Evolutionary conservation across 495 filamentous ascomycete genomes (phyloP), one percentile per base, ranked within the genome.

Genomic region (Antarctomyces pellizariae): DNA sequence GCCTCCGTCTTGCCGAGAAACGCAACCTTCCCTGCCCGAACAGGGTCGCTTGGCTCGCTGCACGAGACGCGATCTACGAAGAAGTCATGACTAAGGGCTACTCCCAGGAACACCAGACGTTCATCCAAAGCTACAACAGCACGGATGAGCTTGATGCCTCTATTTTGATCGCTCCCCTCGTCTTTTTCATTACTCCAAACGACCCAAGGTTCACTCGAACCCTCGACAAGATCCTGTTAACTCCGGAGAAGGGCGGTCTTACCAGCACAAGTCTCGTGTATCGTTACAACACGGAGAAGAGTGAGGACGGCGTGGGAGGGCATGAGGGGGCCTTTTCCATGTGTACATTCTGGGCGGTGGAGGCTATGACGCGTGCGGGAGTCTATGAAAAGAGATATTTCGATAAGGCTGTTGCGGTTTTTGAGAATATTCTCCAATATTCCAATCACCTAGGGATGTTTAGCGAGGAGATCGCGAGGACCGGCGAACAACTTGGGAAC

Each of bases 261-360:
- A 74, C 67, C 8, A 70, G 64, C 32, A 64, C 72, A 0, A 71
- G 67, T 5, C 52, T 78, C 28, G 70, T 78, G 13, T 76, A 71
- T 42, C 54, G 72, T 13, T 76, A 78, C 39, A 61, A 76, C 38
- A 70, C 63, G 4, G 48, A 60, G 13, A 53, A 57, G 24, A 56
- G 66, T 8, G 60, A 76, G 25, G 72, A 75, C 34, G 71, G 71
- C n/a, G 64, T 78, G 3, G 67, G 67, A 18, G 72, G 72, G 12
- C 52, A 62, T 16, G 71, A 78, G 45, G 72, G 72, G n/a, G 69
- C 70, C 11, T 78, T 78, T 39, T 62, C 59, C 41, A 76, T 78
- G 71, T 72, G 71, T 32, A 78, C 71, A 0, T 77, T 75, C 45
- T 76, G 71, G 72, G 58, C 75, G 3, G 66, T 75, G 2, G 72